Evolutionary conservation across 148 eudicot genomes (phyloP).

Genomic region (Spergularia bocconei): DNA sequence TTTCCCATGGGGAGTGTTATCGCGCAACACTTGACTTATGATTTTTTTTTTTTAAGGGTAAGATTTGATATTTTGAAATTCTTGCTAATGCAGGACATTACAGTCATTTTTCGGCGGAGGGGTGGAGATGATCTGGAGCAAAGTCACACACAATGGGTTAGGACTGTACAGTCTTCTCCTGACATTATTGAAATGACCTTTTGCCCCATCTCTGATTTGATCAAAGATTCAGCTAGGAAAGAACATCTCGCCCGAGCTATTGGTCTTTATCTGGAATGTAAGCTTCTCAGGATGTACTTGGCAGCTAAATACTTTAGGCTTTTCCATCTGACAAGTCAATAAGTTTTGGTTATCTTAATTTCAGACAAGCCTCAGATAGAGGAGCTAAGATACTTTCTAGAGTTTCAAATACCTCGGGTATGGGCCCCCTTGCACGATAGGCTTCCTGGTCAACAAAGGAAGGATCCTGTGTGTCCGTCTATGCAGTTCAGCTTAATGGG

Average conservation of each 20-base stretch:
- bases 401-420: slow-evolving; percentile 74
- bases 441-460: slow-evolving; percentile 70
- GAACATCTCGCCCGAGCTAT: slow-evolving; percentile 77
- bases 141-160: slow-evolving; percentile 76
- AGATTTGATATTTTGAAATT: slow-evolving; percentile 1
- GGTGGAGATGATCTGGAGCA: slow-evolving; percentile 97
- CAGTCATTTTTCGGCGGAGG: slow-evolving; percentile 92
- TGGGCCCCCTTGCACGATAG: slow-evolving; percentile 85
- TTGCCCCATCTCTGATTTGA: slow-evolving; percentile 60
- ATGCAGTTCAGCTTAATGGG: slow-evolving; percentile 98
- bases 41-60: neutral
- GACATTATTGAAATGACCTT: slow-evolving; percentile 88
- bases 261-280: slow-evolving; percentile 79
- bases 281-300: slow-evolving; percentile 23
- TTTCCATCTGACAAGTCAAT: neutral
- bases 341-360: slow-evolving; percentile 14
- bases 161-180: slow-evolving; percentile 70
- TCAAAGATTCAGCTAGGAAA: slow-evolving; percentile 63
- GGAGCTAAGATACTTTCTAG: slow-evolving; percentile 86
- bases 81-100: slow-evolving; percentile 75
- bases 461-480: slow-evolving; percentile 93
- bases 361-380: slow-evolving; percentile 95
- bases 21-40: neutral
- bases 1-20: neutral
- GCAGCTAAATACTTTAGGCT: neutral